These are phyloP conservation scores for Gnomoniopsis smithogilvyi DNA, from an alignment of 2,329 filamentous ascomycete species.

Conservation along the genomic window DNA sequence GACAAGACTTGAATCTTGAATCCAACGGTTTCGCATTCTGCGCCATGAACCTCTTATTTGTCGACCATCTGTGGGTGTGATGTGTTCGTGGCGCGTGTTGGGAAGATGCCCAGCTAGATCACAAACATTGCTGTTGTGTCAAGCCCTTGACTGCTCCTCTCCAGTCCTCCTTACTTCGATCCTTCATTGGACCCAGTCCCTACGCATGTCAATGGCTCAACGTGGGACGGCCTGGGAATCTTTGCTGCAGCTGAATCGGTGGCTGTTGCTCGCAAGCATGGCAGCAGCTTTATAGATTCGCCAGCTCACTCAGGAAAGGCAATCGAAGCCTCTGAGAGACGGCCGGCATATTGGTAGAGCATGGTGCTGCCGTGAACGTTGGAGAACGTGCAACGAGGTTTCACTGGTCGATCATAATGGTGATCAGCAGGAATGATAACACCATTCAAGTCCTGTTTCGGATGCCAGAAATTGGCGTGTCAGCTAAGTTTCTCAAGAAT, in stretches of 20 bases:
- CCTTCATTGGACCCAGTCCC: background rate
- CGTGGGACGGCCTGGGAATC: background rate
- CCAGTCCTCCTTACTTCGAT: background rate
- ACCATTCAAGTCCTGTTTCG: slow-evolving; percentile 17
- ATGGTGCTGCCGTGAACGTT: background rate
- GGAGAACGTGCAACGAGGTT: background rate
- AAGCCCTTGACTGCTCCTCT: background rate
- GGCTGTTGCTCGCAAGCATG: background rate
- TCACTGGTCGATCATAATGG: background rate
- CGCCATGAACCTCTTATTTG: background rate
- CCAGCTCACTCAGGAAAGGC: background rate
- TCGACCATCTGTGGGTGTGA: background rate
- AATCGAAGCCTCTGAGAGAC: background rate
- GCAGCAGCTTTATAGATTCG: background rate
- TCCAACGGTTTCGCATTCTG: background rate
- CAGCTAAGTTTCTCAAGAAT: background rate
- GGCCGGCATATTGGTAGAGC: background rate
- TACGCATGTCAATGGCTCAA: background rate
- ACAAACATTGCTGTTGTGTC: background rate
- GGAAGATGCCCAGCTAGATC: background rate
- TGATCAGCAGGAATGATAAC: background rate
- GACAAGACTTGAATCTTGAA: background rate
- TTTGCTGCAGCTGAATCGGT: background rate
- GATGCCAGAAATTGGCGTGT: slow-evolving; percentile 6
- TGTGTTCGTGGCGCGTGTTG: background rate